Evolutionary conservation across 257 asterid species (phyloP).

Genomic region (Salvia splendens): DNA sequence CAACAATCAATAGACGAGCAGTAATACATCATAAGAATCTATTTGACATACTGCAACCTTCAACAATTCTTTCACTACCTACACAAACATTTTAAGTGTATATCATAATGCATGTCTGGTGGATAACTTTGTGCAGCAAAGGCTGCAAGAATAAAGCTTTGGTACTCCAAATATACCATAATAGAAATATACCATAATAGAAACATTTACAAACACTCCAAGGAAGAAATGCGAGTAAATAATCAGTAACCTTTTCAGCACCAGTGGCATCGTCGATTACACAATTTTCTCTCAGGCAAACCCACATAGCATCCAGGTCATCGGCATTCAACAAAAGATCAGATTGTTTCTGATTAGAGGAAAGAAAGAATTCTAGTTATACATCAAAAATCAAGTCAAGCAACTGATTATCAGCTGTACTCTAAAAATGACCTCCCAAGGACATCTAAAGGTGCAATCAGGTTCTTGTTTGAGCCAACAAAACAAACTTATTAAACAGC

Average conservation of each 20-base stretch:
- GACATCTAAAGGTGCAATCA: neutral
- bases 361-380: slow-evolving; percentile 11
- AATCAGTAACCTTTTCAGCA: slow-evolving; percentile 82
- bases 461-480: too few species aligned
- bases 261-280: slow-evolving; percentile 99
- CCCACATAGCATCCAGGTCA: slow-evolving; percentile 99
- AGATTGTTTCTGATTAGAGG: slow-evolving; percentile 81
- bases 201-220: slow-evolving; percentile 8
- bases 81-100: slow-evolving; percentile 17
- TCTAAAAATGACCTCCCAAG: slow-evolving; percentile 6
- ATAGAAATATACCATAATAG: neutral
- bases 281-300: slow-evolving; percentile 95
- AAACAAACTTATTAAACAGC: neutral
- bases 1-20: slow-evolving; percentile 11
- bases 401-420: slow-evolving; percentile 5
- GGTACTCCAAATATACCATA: neutral
- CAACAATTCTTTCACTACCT: neutral
- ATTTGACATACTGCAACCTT: neutral
- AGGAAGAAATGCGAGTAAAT: slow-evolving; percentile 13
- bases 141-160: neutral
- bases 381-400: slow-evolving; percentile 17
- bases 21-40: neutral
- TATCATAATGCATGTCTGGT: neutral
- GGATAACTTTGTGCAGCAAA: slow-evolving; percentile 4
- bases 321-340: slow-evolving; percentile 98